Base-by-base conservation (phyloP, 78 protist species). In the Paulinella micropora region DNA sequence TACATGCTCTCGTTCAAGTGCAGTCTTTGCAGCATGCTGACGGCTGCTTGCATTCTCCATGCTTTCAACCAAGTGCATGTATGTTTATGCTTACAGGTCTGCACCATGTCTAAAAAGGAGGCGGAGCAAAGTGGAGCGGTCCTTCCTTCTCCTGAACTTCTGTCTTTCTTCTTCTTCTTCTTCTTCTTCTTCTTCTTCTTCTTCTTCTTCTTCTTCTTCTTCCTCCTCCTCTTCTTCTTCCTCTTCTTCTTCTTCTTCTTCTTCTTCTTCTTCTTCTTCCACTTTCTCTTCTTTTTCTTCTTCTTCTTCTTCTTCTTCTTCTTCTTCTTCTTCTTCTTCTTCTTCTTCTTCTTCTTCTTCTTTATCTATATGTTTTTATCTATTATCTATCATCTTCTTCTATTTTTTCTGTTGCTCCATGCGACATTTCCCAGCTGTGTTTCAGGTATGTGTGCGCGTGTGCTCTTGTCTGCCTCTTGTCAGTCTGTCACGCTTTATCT, bases 241-340 rank as follows among this genome's bases (percentile, higher is more conserved):
- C n/a, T 79, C 88, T 28, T 23, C 9, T 87, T 79, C 73, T 87
- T 79, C 9, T 87, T 87, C 73, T 87, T 87, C 9, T 87, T 79
- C 73, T 79, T 87, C 9, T 87, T 79, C 73, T 87, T 87, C 9
- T 87, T 87, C 73, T 87, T 87, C 23, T 88, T 39, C 84, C 26
- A 79, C 23, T 88, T 79, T 6, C 26, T 88, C 23, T 88, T 88
- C 84, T 88, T 88, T 3, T 88, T 88, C 84, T 88, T 88, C 23
- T 88, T 79, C 84, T 88, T 79, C 23, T 88, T 79, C 84, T 79
- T 79, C 23, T 88, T 79, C 38, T 79, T 79, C 23, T 88, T 88
- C 84, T 88, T 79, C 23, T 79, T 88, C 84, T 88, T 88, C 23
- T 88, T 88, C 84, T 88, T 88, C 23, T 88, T 79, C 23, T 88